Base-by-base conservation (phyloP, 495 filamentous ascomycete genomes). In the Neurospora cerealis region DNA sequence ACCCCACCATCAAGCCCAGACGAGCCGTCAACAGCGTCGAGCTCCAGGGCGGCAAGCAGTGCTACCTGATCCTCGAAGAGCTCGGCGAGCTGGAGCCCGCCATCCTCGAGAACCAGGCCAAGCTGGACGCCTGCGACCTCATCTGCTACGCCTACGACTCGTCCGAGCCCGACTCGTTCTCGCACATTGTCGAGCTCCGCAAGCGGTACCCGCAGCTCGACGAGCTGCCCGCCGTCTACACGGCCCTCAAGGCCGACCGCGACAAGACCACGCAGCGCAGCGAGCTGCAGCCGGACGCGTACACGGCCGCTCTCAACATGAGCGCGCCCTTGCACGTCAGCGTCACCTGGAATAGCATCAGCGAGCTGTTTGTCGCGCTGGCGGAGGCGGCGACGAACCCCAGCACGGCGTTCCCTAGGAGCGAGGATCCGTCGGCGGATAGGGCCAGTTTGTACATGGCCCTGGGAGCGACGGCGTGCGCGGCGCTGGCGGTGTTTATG, bases 121-220 rank as follows among this genome's bases (percentile, higher is more conserved):
- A 96, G 80, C 85, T 99, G n/a, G 93, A 96, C 79, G 90, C 93
- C 4, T 97, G 94, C 81, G 96, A 99, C 81, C 88, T 98, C 36
- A 87, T 98, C 38, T 96, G 94, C 78, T 99, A 97, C 82, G 91
- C 94, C 4, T 99, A 98, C 83, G 96, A 99, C 82, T 98, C 95
- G 5, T 94, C 93, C 2, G 94, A 98, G 72, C 94, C 96, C 0
- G 93, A 97, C 78, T 97, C 93, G 11, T 99, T 98, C 82, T 88
- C 92, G 1, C 95, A 98, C 78, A 93, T 99, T 46, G 91, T 94
- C 40, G 88, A 92, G 34, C 88, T 98, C 34, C 89, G 94, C 60
- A 86, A 89, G 75, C 82, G 90, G 73, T 92, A 93, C 75, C 91
- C 93, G 0, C 90, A 96, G 70, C 86, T 99, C 13, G 93, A 97